These are phyloP conservation scores for Mucor irregularis DNA, from an alignment of 371 early-diverging fungal species.

Conservation along the genomic window DNA sequence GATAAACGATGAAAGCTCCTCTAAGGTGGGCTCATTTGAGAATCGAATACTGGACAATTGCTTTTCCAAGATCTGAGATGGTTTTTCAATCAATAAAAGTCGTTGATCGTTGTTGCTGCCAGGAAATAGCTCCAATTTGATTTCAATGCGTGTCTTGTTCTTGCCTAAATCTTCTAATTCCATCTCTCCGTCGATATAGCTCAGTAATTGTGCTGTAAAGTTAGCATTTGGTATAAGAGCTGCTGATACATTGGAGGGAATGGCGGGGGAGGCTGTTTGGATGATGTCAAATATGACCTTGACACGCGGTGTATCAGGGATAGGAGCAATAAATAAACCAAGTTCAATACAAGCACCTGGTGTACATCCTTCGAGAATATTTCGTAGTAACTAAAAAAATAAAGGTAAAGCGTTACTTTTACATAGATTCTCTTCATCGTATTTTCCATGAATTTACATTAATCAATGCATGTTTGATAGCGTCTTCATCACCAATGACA, in stretches of 20 bases:
- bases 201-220: slow-evolving; percentile 51
- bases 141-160: slow-evolving; percentile 34
- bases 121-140: slow-evolving; percentile 39
- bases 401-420: background rate
- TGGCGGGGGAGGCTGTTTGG: slow-evolving; percentile 46
- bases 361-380: slow-evolving; percentile 57
- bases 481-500: slow-evolving; percentile 61
- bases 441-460: slow-evolving; percentile 45
- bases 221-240: slow-evolving; percentile 47
- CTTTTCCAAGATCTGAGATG: slow-evolving; percentile 22
- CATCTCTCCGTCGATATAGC: slow-evolving; percentile 50
- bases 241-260: slow-evolving; percentile 27
- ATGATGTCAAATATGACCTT: slow-evolving; percentile 54
- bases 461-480: slow-evolving; percentile 56
- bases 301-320: slow-evolving; percentile 27
- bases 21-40: slow-evolving; percentile 54
- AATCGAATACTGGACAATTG: slow-evolving; percentile 30
- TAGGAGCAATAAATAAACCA: slow-evolving; percentile 41
- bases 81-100: slow-evolving; percentile 25
- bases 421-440: background rate
- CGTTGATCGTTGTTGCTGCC: slow-evolving; percentile 23
- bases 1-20: slow-evolving; percentile 44
- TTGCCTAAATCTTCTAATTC: slow-evolving; percentile 39
- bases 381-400: slow-evolving; percentile 50
- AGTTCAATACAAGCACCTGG: slow-evolving; percentile 66